Evolutionary conservation across 139 green algal genomes (phyloP).

Genomic region (Klebsormidium nitens): DNA sequence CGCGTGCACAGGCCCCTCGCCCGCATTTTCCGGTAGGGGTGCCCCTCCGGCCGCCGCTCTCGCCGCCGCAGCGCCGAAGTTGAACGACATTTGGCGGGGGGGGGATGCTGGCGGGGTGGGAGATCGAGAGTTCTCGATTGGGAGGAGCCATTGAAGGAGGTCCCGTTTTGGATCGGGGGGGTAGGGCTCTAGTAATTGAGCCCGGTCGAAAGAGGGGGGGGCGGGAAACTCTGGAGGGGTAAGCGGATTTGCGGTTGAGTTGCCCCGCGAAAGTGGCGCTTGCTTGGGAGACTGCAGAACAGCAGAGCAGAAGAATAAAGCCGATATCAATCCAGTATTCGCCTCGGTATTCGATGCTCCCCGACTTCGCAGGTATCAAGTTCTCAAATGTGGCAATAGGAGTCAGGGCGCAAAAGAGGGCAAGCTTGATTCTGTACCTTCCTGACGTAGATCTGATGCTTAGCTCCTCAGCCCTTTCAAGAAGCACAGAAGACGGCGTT

Average conservation of each 20-base stretch:
- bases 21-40: neutral
- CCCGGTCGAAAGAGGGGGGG: neutral
- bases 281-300: neutral
- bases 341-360: no score
- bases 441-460: no score
- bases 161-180: neutral
- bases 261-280: neutral
- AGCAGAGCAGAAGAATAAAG: neutral
- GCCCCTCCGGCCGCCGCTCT: neutral
- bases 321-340: no score
- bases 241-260: neutral
- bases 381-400: no score
- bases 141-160: constrained; percentile 10
- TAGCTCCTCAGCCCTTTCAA: no score
- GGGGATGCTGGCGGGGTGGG: neutral
- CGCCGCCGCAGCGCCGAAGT: neutral
- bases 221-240: neutral
- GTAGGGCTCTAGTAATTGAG: neutral
- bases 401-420: no score
- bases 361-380: no score
- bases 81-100: neutral
- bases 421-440: no score
- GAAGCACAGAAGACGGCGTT: neutral
- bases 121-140: constrained; percentile 5
- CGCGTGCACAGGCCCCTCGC: neutral